Base-by-base conservation (phyloP, 108 stramenopile genomes). In the Cyclostephanos tholiformis region DNA sequence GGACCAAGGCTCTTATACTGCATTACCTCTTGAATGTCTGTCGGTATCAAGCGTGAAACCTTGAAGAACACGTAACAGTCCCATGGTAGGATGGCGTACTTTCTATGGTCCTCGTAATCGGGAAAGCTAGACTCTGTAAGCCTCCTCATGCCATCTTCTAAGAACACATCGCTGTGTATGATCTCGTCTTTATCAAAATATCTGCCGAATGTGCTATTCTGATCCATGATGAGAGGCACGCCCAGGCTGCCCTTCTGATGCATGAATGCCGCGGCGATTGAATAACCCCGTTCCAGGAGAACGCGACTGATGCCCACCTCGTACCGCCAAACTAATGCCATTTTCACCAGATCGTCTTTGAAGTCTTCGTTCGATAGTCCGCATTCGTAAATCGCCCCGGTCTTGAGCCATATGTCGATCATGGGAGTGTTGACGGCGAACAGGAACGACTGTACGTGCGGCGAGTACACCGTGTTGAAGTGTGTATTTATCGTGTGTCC, bases 401-500 rank as follows among this genome's bases (percentile, higher is more conserved):
- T 66, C 43, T 70, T 29, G 41, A 81, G 63, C 73, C 68, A 74
- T 20, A 81, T 74, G 52, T 74, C 64, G 12, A 74, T 66, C 68
- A 71, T 74, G 44, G 60, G 62, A 38, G 80, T 74, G 43, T 70
- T 74, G 41, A 81, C 69, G 12, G 80, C 80, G 55, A 66, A 81
- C 1, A 81, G 48, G 25, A 81, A 81, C 6, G 52, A 57, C 50
- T 81, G 80, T 10, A 81, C 58, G 44, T 81, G 80, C 4, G 80
- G 80, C 38, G 51, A 65, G 32, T 74, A 81, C 19, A 67, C 67
- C 5, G 69, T 74, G 51, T 74, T 64, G 65, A 74, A 81, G 60
- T 81, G 80, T 23, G 80, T 81, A 41, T 81, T 81, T 46, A 81
- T 70, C 6, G 80, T 71, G 44, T 81, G 80, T 16, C 80, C 80